Percentiles rank a stretch among this genome's conserved stretches.
Evolutionary conservation across 805 yeast species (phyloP).

Genomic region (Kluyveromyces dobzhanskii): DNA sequence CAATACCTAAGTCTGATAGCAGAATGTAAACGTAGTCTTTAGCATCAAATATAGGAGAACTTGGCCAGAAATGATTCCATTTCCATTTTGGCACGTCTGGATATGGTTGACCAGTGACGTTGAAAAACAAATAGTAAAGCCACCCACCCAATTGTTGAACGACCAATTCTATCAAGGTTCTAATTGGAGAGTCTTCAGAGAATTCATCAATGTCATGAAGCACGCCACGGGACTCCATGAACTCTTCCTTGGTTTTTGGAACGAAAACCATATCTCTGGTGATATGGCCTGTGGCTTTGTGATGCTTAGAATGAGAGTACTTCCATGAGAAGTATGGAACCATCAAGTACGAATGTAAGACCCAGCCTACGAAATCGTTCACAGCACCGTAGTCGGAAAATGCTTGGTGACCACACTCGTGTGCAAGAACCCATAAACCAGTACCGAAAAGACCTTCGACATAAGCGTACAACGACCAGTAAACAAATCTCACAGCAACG

Average conservation of each 20-base stretch:
- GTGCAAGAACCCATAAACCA: conserved; percentile 81
- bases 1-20: conserved; percentile 64
- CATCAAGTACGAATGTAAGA: conserved; percentile 64
- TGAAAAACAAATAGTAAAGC: conserved; percentile 53
- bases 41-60: conserved; percentile 64
- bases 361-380: conserved; percentile 77
- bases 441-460: conserved; percentile 61
- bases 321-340: conserved; percentile 91
- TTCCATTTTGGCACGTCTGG: conserved; percentile 39
- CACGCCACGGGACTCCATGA: conserved; percentile 26
- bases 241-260: conserved; percentile 58
- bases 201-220: conserved; percentile 43
- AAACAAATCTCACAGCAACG: conserved; percentile 20
- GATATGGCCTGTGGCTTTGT: conserved; percentile 81
- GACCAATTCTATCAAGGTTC: conserved; percentile 45
- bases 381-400: conserved; percentile 63
- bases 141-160: conserved; percentile 74
- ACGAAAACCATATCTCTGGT: conserved; percentile 80
- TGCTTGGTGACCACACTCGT: conserved; percentile 87
- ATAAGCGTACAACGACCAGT: conserved; percentile 54
- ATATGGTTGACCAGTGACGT: conserved; percentile 70
- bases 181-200: conserved; percentile 67
- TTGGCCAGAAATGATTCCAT: conserved; percentile 64
- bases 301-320: conserved; percentile 76
- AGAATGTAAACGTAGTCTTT: conserved; percentile 65